These are phyloP conservation scores for Cubamyces lactineus DNA, from an alignment of 768 basidiomycete genomes.

Conservation along the genomic window DNA sequence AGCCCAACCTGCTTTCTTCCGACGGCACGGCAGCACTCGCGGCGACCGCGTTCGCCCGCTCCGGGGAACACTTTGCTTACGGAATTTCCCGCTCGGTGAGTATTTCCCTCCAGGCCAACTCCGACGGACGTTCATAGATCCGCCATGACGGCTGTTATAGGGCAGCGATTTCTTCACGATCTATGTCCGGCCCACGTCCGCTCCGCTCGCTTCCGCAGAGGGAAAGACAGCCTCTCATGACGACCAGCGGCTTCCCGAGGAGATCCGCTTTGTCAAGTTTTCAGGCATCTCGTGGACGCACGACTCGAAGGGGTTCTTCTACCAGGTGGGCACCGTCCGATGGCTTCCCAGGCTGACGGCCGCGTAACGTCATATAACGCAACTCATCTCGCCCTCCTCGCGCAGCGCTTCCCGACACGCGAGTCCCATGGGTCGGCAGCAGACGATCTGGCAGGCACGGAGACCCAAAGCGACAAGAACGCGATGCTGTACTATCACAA, in stretches of 20 bases:
- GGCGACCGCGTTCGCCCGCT: slow-evolving; percentile 59
- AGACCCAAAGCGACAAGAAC: slow-evolving; percentile 63
- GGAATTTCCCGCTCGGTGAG: slow-evolving; percentile 73
- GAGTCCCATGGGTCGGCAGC: slow-evolving; percentile 47
- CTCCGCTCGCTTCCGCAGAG: slow-evolving; percentile 52
- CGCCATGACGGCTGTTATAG: slow-evolving; percentile 39
- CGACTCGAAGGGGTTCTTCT: slow-evolving; percentile 84
- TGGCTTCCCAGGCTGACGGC: not conserved
- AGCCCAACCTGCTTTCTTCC: slow-evolving; percentile 71
- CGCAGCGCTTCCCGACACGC: slow-evolving; percentile 59
- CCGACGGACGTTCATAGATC: slow-evolving; percentile 7
- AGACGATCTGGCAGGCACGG: slow-evolving; percentile 57
- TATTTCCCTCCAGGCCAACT: slow-evolving; percentile 8
- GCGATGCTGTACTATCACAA: slow-evolving; percentile 80
- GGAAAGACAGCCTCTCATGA: slow-evolving; percentile 43
- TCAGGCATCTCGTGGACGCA: slow-evolving; percentile 72
- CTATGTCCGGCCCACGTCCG: slow-evolving; percentile 64
- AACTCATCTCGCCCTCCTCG: not conserved
- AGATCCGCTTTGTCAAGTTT: slow-evolving; percentile 78
- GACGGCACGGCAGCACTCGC: slow-evolving; percentile 75
- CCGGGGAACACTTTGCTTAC: slow-evolving; percentile 76
- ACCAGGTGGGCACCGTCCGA: slow-evolving; percentile 51
- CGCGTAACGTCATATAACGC: slow-evolving; percentile 7
- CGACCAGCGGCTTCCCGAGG: slow-evolving; percentile 60
- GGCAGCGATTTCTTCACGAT: slow-evolving; percentile 76